phyloP scores from a whole-genome alignment of 352 stramenopile genomes.

The Pythium vanterpoolii region DNA sequence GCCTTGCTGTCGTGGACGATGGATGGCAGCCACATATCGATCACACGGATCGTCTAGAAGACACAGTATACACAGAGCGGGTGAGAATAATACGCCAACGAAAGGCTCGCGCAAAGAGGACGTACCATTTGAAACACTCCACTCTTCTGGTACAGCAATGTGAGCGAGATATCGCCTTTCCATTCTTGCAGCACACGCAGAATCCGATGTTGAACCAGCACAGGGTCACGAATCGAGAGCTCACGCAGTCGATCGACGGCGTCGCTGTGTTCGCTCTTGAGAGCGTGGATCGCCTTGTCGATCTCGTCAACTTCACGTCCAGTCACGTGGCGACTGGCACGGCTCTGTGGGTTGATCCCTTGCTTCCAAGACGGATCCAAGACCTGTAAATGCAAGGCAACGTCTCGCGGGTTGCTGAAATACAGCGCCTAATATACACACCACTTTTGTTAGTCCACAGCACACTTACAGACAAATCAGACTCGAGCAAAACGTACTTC shows the following conservation, averaged over 20 bases:
- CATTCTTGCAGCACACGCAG: conserved; percentile 32
- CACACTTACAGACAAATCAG: background rate
- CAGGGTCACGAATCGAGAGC: conserved; percentile 44
- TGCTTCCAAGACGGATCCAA: conserved; percentile 56
- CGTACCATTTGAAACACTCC: conserved; percentile 59
- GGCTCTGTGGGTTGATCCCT: conserved; percentile 21
- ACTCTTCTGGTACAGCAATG: conserved; percentile 64
- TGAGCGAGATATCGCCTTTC: conserved; percentile 59
- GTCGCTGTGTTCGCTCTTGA: conserved; percentile 42
- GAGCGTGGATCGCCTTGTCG: conserved; percentile 35
- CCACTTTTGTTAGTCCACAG: background rate
- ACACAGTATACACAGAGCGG: background rate
- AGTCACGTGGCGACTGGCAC: conserved; percentile 14
- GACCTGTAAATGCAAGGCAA: conserved; percentile 40
- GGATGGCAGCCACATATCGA: conserved; percentile 53
- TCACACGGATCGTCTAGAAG: conserved; percentile 47
- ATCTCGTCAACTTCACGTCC: conserved; percentile 40
- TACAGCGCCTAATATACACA: conserved; percentile 45
- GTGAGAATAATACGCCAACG: background rate
- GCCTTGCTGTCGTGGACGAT: conserved; percentile 31
- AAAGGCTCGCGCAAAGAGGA: background rate
- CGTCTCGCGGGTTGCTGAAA: conserved; percentile 49
- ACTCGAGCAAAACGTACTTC: conserved; percentile 29
- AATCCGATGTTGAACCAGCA: conserved; percentile 55
- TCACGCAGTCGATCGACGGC: conserved; percentile 62